These are phyloP conservation scores for Aspergillus texensis DNA, from an alignment of 2,329 filamentous ascomycete genomes.

Conservation along the genomic window DNA sequence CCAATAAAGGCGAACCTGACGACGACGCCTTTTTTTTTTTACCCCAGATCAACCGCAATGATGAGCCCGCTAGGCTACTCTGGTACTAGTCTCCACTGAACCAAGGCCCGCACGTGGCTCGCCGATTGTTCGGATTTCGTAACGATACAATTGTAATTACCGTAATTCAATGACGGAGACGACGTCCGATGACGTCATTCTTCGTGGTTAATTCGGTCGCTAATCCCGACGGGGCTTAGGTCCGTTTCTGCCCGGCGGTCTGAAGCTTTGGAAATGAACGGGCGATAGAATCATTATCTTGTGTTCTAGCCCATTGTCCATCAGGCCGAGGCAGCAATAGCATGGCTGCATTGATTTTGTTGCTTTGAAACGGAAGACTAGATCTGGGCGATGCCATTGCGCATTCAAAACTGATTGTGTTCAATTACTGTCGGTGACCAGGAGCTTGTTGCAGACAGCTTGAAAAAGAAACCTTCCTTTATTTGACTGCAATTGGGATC, in stretches of 20 bases:
- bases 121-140: slow-evolving; percentile 7
- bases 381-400: neutral
- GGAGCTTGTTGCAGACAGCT: neutral
- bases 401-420: neutral
- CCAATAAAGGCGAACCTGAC: neutral
- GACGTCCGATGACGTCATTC: slow-evolving; percentile 2
- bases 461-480: neutral
- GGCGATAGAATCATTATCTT: slow-evolving; percentile 2
- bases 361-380: neutral
- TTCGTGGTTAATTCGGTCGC: neutral
- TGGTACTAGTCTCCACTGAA: slow-evolving; percentile 15
- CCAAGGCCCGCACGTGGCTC: slow-evolving; percentile 23
- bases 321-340: neutral
- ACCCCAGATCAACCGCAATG: slow-evolving; percentile 23
- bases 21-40: slow-evolving; percentile 4
- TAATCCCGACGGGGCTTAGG: slow-evolving; percentile 5
- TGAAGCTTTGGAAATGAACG: neutral
- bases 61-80: slow-evolving; percentile 15
- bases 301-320: neutral
- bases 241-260: slow-evolving; percentile 6
- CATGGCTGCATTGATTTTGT: neutral
- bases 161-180: slow-evolving; percentile 1
- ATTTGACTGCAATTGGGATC: neutral
- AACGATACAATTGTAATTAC: neutral
- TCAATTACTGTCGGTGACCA: neutral